Percentiles rank a stretch among this genome's conserved stretches.
These are phyloP conservation scores for Hibiscus trionum DNA, from an alignment of 345 rosid species.

Conservation along the genomic window DNA sequence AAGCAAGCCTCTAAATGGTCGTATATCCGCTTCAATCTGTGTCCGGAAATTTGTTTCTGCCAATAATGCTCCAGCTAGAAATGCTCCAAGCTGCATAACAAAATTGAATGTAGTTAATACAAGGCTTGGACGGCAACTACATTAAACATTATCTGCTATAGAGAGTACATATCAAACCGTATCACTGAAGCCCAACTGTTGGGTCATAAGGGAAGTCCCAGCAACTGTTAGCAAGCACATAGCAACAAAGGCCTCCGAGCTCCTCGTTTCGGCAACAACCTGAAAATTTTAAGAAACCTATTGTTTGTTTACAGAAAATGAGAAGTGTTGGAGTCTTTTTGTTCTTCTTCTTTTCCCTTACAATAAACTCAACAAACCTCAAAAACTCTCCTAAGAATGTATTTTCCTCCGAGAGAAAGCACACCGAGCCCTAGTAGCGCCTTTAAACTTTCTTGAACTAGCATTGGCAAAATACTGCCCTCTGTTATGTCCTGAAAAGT, in stretches of 20 bases:
- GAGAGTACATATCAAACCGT: constrained; percentile 44
- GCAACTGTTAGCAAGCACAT: constrained; percentile 89
- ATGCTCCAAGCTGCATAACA: constrained; percentile 81
- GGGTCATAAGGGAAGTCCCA: constrained; percentile 89
- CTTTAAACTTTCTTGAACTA: constrained; percentile 78
- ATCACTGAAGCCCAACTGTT: constrained; percentile 90
- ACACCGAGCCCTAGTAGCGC: constrained; percentile 81
- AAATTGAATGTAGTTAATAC: constrained; percentile 10
- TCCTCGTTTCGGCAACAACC: constrained; percentile 94
- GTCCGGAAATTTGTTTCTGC: constrained; percentile 96
- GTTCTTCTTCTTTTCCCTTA: neutral
- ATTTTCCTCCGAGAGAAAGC: constrained; percentile 91
- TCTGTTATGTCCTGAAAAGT: constrained; percentile 45
- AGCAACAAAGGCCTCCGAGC: constrained; percentile 94
- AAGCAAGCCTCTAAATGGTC: constrained; percentile 94
- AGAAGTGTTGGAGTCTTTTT: constrained; percentile 23
- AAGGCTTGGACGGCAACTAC: constrained; percentile 5
- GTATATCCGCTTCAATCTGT: constrained; percentile 96
- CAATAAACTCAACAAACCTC: constrained; percentile 43
- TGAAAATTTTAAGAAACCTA: constrained; percentile 30
- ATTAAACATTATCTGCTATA: constrained; percentile 1
- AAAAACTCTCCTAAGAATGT: constrained; percentile 65
- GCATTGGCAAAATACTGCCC: constrained; percentile 91
- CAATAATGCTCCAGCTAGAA: constrained; percentile 87
- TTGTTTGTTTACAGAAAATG: constrained; percentile 19